These are phyloP conservation scores for Ophiognomonia clavigignenti-juglandacearum DNA, from an alignment of 2,329 filamentous ascomycete genomes.

Conservation along the genomic window DNA sequence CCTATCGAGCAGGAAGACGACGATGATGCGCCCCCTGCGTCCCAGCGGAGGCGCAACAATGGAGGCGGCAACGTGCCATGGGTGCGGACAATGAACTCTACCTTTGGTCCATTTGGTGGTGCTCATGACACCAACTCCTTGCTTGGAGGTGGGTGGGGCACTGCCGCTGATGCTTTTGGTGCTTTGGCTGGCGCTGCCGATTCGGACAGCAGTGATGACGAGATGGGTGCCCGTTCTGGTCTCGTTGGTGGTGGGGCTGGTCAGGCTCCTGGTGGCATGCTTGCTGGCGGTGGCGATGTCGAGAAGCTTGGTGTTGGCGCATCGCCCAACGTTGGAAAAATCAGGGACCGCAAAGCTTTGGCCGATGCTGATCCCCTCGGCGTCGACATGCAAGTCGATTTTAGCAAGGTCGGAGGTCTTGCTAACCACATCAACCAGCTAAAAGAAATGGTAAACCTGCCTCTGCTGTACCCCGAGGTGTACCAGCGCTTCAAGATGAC, in stretches of 20 bases:
- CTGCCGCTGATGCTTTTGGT: slow-evolving; percentile 49
- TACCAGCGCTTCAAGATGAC: slow-evolving; percentile 90
- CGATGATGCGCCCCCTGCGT: slow-evolving; percentile 56
- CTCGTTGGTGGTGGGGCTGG: slow-evolving; percentile 48
- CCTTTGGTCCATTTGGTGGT: slow-evolving; percentile 88
- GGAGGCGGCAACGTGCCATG: slow-evolving; percentile 55
- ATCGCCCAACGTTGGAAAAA: slow-evolving; percentile 80
- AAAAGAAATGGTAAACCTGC: slow-evolving; percentile 97
- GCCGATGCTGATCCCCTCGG: slow-evolving; percentile 93
- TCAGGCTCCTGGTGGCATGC: slow-evolving; percentile 35
- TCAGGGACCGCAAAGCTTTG: slow-evolving; percentile 87
- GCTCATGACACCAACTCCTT: slow-evolving; percentile 68
- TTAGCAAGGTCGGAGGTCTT: slow-evolving; percentile 88
- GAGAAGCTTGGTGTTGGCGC: slow-evolving; percentile 32
- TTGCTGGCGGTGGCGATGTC: slow-evolving; percentile 32
- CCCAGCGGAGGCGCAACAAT: slow-evolving; percentile 59
- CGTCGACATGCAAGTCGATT: slow-evolving; percentile 87
- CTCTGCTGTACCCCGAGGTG: slow-evolving; percentile 89
- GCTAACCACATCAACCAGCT: slow-evolving; percentile 93
- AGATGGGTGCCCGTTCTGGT: slow-evolving; percentile 62
- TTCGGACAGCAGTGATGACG: slow-evolving; percentile 96
- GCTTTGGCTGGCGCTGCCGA: slow-evolving; percentile 67
- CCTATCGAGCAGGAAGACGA: slow-evolving; percentile 68
- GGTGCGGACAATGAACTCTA: slow-evolving; percentile 83
- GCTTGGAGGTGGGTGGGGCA: slow-evolving; percentile 69